Base-by-base conservation (phyloP, 73 alveolate species). In the Paramecium tetraurelia region DNA sequence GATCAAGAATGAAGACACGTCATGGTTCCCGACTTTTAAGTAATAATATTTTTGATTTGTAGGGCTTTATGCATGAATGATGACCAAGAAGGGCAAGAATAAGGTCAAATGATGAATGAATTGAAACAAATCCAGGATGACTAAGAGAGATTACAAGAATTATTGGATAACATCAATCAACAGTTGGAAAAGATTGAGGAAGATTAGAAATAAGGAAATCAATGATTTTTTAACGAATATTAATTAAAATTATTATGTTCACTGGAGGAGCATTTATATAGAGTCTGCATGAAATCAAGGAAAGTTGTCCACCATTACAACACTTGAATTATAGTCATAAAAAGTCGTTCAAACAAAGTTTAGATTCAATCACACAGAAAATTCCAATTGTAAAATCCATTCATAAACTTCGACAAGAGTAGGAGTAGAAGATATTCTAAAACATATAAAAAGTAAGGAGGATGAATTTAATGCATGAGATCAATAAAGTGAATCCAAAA, bases 21-120 rank as follows among this genome's bases (percentile, higher is more conserved):
- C 98, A 71, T 97, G 99, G 99, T 93, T 97, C 58, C 99, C 99
- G 5, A 95, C 93, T 8, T 75, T 92, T 58, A 89, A 92, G 96
- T 75, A 92, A 58, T 83, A n/a, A 69, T 70, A n/a, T 0, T 71
- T 21, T 63, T n/a, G 20, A 72, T 40, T 70, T 4, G n/a, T 44
- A 89, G 94, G 22, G 94, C 94, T 2, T 50, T 89, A 18, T 89
- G 94, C 20, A 69, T 89, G 89, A 89, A 89, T 71, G 94, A 89
- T 12, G 77, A 89, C 33, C 41, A 21, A 20, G 94, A 89, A 53
- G 94, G 76, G 1, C 58, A 38, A 24, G 83, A 71, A 14, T 89
- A 41, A 36, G 75, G 71, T 2, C 22, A 89, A 48, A 27, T 89
- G 57, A 70, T 63, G 63, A 83, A 89, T 71, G 50, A 89, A 50